These are phyloP conservation scores for Calonectria pauciramosa DNA, from an alignment of 2,329 filamentous ascomycete species.

Conservation along the genomic window DNA sequence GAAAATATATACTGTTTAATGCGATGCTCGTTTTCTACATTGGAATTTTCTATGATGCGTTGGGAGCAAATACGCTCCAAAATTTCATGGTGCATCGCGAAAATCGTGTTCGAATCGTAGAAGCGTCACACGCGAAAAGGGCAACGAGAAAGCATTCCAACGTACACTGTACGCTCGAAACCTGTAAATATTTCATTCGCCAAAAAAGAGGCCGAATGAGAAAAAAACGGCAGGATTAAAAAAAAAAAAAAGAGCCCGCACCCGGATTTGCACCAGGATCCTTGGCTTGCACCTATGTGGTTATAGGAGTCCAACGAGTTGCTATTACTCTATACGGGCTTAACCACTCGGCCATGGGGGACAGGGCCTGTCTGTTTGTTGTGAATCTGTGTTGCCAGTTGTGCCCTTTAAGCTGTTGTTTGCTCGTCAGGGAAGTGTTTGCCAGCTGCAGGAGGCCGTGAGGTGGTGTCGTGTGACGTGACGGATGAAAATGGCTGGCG, in stretches of 20 bases:
- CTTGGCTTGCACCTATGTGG: constrained; percentile 50
- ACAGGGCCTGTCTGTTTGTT: constrained; percentile 27
- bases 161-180: not conserved
- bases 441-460: constrained; percentile 31
- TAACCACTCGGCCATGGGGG: constrained; percentile 42
- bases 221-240: not conserved
- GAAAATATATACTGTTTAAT: not conserved
- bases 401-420: constrained; percentile 29
- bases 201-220: not conserved
- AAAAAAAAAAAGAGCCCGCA: constrained; percentile 44
- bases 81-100: not conserved
- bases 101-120: not conserved
- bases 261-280: constrained; percentile 55
- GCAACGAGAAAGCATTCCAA: not conserved
- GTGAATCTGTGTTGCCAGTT: constrained; percentile 10
- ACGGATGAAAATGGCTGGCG: not conserved
- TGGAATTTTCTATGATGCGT: not conserved
- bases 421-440: constrained; percentile 6
- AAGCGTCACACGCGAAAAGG: not conserved
- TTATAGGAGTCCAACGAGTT: constrained; percentile 54
- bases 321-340: constrained; percentile 53
- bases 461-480: constrained; percentile 16
- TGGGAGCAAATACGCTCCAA: too few species aligned
- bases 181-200: not conserved
- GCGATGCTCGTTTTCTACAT: not conserved